phyloP scores from a whole-genome alignment of 2,329 filamentous ascomycete genomes.

The Akanthomyces lecanii region DNA sequence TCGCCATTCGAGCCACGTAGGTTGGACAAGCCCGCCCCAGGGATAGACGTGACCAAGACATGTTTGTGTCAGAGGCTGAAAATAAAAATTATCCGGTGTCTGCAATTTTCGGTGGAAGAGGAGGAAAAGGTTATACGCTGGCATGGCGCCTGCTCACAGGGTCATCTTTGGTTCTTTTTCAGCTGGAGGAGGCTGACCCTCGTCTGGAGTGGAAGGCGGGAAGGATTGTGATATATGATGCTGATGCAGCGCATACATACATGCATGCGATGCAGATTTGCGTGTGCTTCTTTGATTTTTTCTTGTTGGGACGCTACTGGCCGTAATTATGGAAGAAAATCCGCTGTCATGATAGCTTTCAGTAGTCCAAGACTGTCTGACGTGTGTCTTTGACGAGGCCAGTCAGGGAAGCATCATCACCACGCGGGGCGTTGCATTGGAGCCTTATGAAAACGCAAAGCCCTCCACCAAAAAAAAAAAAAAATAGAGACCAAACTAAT shows the following conservation, averaged over 20 bases:
- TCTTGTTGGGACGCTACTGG: background rate
- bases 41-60: constrained; percentile 1
- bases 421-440: background rate
- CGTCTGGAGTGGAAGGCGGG: background rate
- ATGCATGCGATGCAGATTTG: constrained; percentile 4
- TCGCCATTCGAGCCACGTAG: constrained; percentile 12
- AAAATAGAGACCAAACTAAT: too few species aligned
- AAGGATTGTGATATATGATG: constrained; percentile 10
- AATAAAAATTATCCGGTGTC: background rate
- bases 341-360: background rate
- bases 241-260: constrained; percentile 13
- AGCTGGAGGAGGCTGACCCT: background rate
- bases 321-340: background rate
- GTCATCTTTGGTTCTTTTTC: background rate
- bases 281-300: background rate
- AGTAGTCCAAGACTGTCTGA: background rate
- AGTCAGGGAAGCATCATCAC: background rate
- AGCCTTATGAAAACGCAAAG: background rate
- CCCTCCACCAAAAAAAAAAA: background rate
- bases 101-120: constrained; percentile 11
- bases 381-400: background rate
- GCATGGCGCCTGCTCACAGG: background rate
- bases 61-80: background rate
- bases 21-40: background rate
- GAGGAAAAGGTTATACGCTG: background rate